Base-by-base conservation (phyloP, 306 rosid genomes). In the Malus orientalis region DNA sequence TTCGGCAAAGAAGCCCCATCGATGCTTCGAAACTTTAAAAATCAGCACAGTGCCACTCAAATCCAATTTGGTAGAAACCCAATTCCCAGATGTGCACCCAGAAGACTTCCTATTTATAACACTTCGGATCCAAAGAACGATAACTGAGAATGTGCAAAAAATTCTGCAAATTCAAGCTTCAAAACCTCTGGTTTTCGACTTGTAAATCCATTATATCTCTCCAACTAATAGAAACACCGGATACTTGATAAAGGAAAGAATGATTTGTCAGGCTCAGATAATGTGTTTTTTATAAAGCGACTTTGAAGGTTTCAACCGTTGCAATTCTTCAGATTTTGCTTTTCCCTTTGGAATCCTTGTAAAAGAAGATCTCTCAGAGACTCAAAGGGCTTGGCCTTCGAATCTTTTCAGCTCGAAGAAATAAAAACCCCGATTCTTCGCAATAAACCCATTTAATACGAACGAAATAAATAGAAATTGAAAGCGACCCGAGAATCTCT, bases 221-320 rank as follows among this genome's bases (percentile, higher is more conserved):
- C 78, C 65, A 78, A 71, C 71, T 77, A 83, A 81, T 78, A 87
- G 55, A 54, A 76, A 57, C 76, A 86, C 79, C 60, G 82, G 88
- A 71, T 38, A 57, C 55, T 18, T 70, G 20, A 51, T 78, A 84
- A 85, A 76, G 86, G 45, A 25, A 29, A 72, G 80, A 74, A 76
- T 74, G 81, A 76, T 25, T 29, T 83, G 75, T 77, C 74, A 62
- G 78, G 49, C 70, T 54, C 30, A 55, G 67, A 51, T 22, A 36
- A 1, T 38, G 16, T 63, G 57, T 59, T 15, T 49, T 49, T 11
- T 54, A 22, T 57, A 86, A 91, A 87, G 94, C 84, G 79, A 79
- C 88, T 87, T 86, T 86, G 85, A 87, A 83, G 78, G 86, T 91
- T 89, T 85, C 86, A 91, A 70, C 92, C 91, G 92, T 91, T 89